A percentile compares a stretch with the other conserved stretches of the same genome.
Evolutionary conservation across 1,139 yeast genomes (phyloP).

Genomic region (Magnusiomyces sp.): DNA sequence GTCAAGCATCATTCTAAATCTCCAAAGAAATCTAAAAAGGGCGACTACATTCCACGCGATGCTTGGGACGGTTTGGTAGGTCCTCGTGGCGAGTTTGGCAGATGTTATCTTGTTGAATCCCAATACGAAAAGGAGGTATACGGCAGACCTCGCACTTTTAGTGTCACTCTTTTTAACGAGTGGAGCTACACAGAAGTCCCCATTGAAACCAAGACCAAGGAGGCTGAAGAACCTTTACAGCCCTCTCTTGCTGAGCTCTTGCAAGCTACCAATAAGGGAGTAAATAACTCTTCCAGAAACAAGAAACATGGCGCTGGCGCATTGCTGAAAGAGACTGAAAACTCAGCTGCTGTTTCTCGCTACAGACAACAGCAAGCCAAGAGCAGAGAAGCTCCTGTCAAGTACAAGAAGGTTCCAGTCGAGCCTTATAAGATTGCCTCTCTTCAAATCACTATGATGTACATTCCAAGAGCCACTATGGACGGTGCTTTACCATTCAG

Average conservation of each 20-base stretch:
- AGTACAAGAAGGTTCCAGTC: slow-evolving; percentile 3
- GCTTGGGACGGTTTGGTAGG: slow-evolving; percentile 46
- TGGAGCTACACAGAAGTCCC: slow-evolving; percentile 43
- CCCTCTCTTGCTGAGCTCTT: slow-evolving; percentile 1
- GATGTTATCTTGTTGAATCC: slow-evolving; percentile 60
- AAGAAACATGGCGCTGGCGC: not conserved
- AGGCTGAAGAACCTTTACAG: not conserved
- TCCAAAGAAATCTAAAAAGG: slow-evolving; percentile 7
- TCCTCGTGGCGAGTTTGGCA: slow-evolving; percentile 78
- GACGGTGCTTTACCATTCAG: slow-evolving; percentile 47
- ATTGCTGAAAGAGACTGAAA: not conserved
- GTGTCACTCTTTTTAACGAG: slow-evolving; percentile 65
- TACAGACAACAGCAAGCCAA: not conserved
- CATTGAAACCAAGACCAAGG: not conserved
- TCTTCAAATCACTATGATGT: slow-evolving; percentile 66
- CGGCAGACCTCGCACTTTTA: slow-evolving; percentile 46
- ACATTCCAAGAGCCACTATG: slow-evolving; percentile 45
- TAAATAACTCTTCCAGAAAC: not conserved
- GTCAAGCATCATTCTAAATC: not conserved
- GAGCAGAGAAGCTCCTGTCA: slow-evolving; percentile 1
- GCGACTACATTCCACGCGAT: slow-evolving; percentile 15
- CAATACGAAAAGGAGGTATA: slow-evolving; percentile 52
- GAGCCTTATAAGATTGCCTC: slow-evolving; percentile 60
- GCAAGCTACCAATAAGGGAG: slow-evolving; percentile 1
- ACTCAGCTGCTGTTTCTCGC: not conserved